These are phyloP conservation scores for Fomes fomentarius DNA, from an alignment of 1,284 basidiomycete species.

Conservation along the genomic window DNA sequence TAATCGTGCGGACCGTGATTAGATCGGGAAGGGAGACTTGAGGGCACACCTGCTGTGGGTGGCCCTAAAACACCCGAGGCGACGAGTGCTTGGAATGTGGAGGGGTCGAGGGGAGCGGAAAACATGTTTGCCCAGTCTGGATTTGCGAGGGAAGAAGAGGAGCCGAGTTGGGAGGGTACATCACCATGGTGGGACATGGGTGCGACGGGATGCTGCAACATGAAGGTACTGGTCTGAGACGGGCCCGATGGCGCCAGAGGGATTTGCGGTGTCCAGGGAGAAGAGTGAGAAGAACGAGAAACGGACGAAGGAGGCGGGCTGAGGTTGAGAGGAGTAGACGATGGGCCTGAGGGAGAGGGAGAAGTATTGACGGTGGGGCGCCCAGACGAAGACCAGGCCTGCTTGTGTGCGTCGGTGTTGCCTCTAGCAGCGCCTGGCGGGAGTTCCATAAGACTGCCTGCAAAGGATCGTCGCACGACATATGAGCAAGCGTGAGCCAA, in stretches of 20 bases:
- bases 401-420: conserved; percentile 29
- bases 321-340: conserved; percentile 38
- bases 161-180: conserved; percentile 27
- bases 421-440: conserved; percentile 30
- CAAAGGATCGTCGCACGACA: neutral
- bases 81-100: conserved; percentile 59
- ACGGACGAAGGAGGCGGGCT: conserved; percentile 42
- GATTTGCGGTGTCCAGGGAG: conserved; percentile 43
- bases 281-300: conserved; percentile 40
- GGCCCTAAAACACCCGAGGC: conserved; percentile 56
- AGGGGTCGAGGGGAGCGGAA: conserved; percentile 57
- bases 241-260: conserved; percentile 29
- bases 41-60: conserved; percentile 29
- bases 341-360: conserved; percentile 31
- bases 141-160: conserved; percentile 36
- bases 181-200: conserved; percentile 29
- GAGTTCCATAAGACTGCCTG: conserved; percentile 34
- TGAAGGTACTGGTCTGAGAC: conserved; percentile 27
- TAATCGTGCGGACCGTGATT: conserved; percentile 31
- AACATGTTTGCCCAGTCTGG: conserved; percentile 62
- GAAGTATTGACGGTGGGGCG: conserved; percentile 45
- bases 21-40: conserved; percentile 31
- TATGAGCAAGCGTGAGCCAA: conserved; percentile 15
- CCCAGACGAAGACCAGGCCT: conserved; percentile 43
- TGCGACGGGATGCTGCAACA: conserved; percentile 30